Conservation (phyloP, 805 yeast species). For the Metschnikowia lachancei region DNA sequence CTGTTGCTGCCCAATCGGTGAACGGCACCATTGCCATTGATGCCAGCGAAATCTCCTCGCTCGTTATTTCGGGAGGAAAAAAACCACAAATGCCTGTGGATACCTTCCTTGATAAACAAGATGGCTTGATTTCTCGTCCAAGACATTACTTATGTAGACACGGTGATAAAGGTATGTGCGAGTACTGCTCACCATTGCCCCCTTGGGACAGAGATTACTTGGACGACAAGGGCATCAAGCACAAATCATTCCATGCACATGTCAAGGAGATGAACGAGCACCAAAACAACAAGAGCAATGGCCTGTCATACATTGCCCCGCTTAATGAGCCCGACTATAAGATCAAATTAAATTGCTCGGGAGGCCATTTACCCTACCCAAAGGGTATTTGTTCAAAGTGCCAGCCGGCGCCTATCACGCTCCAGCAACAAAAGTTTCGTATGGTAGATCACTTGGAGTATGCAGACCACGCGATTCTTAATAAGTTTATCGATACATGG, state of each 20-base stretch:
- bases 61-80: constrained; percentile 6
- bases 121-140: constrained; percentile 70
- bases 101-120: constrained; percentile 55
- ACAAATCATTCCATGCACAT: constrained; percentile 81
- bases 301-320: constrained; percentile 74
- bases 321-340: constrained; percentile 66
- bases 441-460: constrained; percentile 98
- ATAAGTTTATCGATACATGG: constrained; percentile 89
- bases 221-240: constrained; percentile 75
- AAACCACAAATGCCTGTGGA: constrained; percentile 66
- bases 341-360: constrained; percentile 62
- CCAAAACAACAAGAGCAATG: constrained; percentile 57
- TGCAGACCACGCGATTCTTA: constrained; percentile 67
- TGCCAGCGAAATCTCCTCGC: constrained; percentile 5
- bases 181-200: constrained; percentile 90
- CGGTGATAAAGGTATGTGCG: constrained; percentile 95
- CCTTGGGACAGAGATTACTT: constrained; percentile 88
- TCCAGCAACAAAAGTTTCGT: constrained; percentile 84
- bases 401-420: constrained; percentile 92
- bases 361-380: constrained; percentile 94
- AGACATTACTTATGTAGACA: constrained; percentile 73
- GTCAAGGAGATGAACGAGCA: constrained; percentile 67
- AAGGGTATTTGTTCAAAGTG: constrained; percentile 92
- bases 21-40: constrained; percentile 12
- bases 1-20: constrained; percentile 9